Conservation (phyloP, 805 yeast species). For the Kurtzmaniella cleridarum region DNA sequence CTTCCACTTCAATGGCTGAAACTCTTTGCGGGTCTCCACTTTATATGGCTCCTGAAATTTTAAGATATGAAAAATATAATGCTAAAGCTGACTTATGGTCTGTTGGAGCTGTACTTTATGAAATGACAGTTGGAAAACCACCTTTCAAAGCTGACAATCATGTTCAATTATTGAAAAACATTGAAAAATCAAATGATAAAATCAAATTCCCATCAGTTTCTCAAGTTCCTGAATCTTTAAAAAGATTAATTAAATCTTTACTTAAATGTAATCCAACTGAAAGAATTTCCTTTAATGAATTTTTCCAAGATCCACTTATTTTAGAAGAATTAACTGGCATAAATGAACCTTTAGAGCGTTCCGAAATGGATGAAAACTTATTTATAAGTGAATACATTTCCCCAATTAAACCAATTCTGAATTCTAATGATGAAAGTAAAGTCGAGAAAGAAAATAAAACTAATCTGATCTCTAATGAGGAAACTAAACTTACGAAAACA, state of each 20-base stretch:
- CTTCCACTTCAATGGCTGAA: slow-evolving; percentile 91
- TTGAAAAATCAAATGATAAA: slow-evolving; percentile 73
- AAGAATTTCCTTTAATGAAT: slow-evolving; percentile 83
- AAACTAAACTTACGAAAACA: not conserved
- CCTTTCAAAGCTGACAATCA: slow-evolving; percentile 94
- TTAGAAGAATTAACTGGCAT: slow-evolving; percentile 45
- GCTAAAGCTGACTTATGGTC: slow-evolving; percentile 99
- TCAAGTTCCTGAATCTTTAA: slow-evolving; percentile 59
- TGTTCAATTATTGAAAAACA: slow-evolving; percentile 79
- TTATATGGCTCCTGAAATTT: slow-evolving; percentile 97
- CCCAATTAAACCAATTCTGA: slow-evolving; percentile 25
- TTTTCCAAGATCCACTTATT: slow-evolving; percentile 71
- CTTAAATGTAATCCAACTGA: slow-evolving; percentile 82
- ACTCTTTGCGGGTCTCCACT: slow-evolving; percentile 96
- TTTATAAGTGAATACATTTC: slow-evolving; percentile 79
- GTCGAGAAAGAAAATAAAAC: not conserved
- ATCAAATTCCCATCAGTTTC: slow-evolving; percentile 72
- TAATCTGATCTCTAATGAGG: not conserved
- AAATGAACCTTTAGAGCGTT: slow-evolving; percentile 58
- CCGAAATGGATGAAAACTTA: slow-evolving; percentile 69
- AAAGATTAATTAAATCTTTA: slow-evolving; percentile 65
- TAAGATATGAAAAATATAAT: slow-evolving; percentile 89
- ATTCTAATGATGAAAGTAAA: slow-evolving; percentile 3
- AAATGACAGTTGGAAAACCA: slow-evolving; percentile 94
- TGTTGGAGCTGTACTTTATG: slow-evolving; percentile 93